Conservation (phyloP, 305 asterid species). For the Euphrasia arctica region DNA sequence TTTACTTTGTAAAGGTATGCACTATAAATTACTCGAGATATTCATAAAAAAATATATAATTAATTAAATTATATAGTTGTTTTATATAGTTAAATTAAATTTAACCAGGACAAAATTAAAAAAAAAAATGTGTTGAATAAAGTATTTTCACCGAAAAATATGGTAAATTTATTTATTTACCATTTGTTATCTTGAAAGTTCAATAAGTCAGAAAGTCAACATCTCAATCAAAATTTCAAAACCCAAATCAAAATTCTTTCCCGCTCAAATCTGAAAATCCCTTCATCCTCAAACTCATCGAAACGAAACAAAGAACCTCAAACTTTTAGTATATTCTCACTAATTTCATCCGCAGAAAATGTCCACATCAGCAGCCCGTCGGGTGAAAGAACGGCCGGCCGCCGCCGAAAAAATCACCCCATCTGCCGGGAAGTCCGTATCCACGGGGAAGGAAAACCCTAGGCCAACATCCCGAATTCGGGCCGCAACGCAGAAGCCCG, state of each 20-base stretch:
- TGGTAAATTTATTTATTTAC: too few relatives aligned
- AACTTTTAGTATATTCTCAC: not conserved
- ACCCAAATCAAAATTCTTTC: not conserved
- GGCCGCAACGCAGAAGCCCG: constrained; percentile 59
- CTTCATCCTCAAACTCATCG: not conserved
- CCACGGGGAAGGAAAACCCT: constrained; percentile 64
- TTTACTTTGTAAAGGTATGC: too few relatives aligned
- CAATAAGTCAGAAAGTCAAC: too few relatives aligned
- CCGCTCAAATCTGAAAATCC: not conserved
- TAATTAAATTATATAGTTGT: too few relatives aligned
- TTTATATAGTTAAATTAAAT: too few relatives aligned
- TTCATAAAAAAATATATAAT: too few relatives aligned
- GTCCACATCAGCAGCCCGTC: constrained; percentile 53
- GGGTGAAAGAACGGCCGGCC: constrained; percentile 44
- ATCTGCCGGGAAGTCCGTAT: constrained; percentile 32
- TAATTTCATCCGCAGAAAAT: constrained; percentile 15
- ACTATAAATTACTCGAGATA: too few relatives aligned
- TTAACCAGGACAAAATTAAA: too few relatives aligned
- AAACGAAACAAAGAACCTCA: not conserved
- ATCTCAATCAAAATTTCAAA: not conserved
- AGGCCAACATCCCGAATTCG: constrained; percentile 57
- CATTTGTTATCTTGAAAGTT: too few relatives aligned
- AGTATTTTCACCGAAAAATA: too few relatives aligned
- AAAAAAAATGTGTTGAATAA: too few relatives aligned
- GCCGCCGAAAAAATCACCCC: constrained; percentile 43